Conservation (phyloP, 108 stramenopile genomes). For the Stephanodiscus triporus region DNA sequence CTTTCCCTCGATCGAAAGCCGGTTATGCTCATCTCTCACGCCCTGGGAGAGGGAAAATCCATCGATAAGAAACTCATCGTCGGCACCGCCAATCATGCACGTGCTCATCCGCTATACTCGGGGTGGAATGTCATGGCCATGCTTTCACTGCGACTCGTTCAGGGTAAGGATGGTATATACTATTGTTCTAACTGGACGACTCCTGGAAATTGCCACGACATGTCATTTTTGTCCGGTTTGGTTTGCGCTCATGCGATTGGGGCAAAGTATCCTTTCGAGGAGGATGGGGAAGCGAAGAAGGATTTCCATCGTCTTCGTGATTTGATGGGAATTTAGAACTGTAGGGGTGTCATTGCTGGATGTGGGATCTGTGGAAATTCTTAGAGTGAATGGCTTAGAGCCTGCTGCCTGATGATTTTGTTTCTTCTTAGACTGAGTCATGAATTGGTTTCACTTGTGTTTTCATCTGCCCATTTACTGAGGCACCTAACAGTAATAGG, state of each 20-base stretch:
- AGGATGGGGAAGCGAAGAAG: slow-evolving; percentile 52
- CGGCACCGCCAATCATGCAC: slow-evolving; percentile 60
- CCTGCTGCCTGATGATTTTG: background rate
- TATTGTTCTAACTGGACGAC: slow-evolving; percentile 71
- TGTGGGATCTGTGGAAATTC: background rate
- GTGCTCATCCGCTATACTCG: slow-evolving; percentile 62
- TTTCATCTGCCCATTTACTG: too few relatives aligned
- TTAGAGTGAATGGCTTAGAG: background rate
- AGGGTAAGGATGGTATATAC: slow-evolving; percentile 57
- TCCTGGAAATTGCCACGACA: slow-evolving; percentile 65
- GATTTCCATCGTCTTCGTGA: slow-evolving; percentile 58
- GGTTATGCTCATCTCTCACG: slow-evolving; percentile 68
- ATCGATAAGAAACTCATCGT: slow-evolving; percentile 49
- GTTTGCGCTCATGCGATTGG: slow-evolving; percentile 62
- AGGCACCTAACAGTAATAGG: too few relatives aligned
- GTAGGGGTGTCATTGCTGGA: background rate
- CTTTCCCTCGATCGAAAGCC: slow-evolving; percentile 58
- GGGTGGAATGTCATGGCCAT: slow-evolving; percentile 69
- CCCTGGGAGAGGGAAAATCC: slow-evolving; percentile 57
- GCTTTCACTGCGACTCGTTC: slow-evolving; percentile 53
- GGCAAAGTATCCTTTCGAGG: slow-evolving; percentile 56
- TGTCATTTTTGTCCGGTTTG: slow-evolving; percentile 59
- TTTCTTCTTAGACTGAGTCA: background rate
- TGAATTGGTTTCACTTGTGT: too few relatives aligned
- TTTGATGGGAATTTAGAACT: slow-evolving; percentile 57